phyloP scores from a whole-genome alignment of 2,329 filamentous ascomycete genomes.

The Paraconiothyrium sp. region DNA sequence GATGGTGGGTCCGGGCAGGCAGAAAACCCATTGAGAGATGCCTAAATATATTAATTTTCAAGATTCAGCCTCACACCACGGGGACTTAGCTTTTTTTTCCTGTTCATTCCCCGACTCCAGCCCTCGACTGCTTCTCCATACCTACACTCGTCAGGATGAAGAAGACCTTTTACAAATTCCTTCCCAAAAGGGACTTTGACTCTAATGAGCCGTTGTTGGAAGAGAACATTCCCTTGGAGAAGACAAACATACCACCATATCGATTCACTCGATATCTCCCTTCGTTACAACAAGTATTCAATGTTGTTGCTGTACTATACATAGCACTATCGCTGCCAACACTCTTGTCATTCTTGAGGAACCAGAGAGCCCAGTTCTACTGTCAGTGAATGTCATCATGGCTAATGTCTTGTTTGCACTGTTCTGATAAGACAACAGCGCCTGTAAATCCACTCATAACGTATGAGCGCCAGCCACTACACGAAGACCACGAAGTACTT shows the following conservation, averaged over 20 bases:
- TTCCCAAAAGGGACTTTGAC: not conserved
- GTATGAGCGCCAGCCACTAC: conserved; percentile 9
- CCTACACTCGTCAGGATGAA: not conserved
- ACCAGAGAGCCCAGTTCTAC: not conserved
- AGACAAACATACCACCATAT: not conserved
- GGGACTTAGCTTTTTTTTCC: not conserved
- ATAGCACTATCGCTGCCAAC: conserved; percentile 1
- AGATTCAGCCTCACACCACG: not conserved
- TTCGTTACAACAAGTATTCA: not conserved
- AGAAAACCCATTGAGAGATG: not conserved
- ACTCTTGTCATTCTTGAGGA: not conserved
- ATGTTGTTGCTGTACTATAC: conserved; percentile 6
- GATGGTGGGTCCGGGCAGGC: not conserved
- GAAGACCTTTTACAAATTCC: not conserved
- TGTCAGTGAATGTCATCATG: not conserved
- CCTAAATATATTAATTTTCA: not conserved
- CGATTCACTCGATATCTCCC: not conserved
- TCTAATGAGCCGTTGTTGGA: not conserved
- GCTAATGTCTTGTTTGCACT: not conserved
- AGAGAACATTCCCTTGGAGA: not conserved
- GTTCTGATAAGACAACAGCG: not conserved
- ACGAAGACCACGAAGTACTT: conserved; percentile 9
- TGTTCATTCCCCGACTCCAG: not conserved
- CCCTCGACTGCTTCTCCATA: not conserved
- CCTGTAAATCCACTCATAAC: conserved; percentile 9